phyloP scores from a whole-genome alignment of 768 basidiomycete genomes.

The Tylopilus cervinicoccineus region DNA sequence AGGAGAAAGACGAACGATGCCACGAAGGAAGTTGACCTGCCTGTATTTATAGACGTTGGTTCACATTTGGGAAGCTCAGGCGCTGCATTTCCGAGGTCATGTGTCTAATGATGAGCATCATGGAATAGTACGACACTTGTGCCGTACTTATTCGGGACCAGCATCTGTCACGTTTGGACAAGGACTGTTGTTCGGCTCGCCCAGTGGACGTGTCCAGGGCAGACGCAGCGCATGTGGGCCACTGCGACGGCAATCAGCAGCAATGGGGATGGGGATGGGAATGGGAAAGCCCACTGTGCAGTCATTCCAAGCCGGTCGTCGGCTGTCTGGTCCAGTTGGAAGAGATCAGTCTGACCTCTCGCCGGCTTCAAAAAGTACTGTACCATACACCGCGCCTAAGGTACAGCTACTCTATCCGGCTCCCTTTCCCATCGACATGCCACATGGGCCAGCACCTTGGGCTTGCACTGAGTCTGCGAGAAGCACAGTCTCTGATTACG shows the following conservation, averaged over 20 bases:
- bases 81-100: constrained; percentile 12
- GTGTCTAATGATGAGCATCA: not conserved
- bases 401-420: not conserved
- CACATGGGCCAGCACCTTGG: not conserved
- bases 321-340: no score
- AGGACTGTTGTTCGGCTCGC: not conserved
- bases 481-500: not conserved
- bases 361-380: no score
- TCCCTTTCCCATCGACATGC: no score
- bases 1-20: constrained; percentile 39
- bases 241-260: no score
- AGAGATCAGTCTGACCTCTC: no score
- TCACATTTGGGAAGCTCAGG: not conserved
- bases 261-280: no score
- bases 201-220: no score
- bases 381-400: not conserved
- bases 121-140: constrained; percentile 2
- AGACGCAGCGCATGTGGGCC: no score
- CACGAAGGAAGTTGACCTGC: not conserved
- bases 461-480: not conserved
- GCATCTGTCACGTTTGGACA: not conserved
- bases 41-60: constrained; percentile 18
- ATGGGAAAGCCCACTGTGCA: no score
- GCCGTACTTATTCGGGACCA: not conserved
- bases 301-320: no score